A percentile compares a stretch with the other conserved stretches of the same genome.
Conservation (phyloP, 768 basidiomycete genomes). For the Tricholoma sp. region DNA sequence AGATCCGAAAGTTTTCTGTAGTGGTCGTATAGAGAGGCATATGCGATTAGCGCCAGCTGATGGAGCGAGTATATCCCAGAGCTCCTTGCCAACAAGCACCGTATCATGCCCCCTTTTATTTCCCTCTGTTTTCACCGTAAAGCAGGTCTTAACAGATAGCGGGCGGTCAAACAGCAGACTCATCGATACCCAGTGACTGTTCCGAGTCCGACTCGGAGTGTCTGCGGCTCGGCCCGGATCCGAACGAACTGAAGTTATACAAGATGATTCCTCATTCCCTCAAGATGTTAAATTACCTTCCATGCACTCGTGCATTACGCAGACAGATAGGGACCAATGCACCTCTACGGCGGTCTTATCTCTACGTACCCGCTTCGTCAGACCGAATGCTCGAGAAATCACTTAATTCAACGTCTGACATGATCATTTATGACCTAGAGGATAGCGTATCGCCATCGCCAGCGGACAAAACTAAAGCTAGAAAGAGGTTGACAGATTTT, state of each 20-base stretch:
- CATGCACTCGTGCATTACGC: not conserved
- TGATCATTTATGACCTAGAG: conserved; percentile 85
- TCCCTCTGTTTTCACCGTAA: conserved; percentile 16
- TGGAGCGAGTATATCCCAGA: conserved; percentile 26
- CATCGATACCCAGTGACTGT: conserved; percentile 9
- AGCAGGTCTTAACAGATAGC: conserved; percentile 19
- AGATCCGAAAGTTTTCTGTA: conserved; percentile 1
- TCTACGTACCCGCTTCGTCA: conserved; percentile 79
- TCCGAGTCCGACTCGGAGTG: too few species aligned
- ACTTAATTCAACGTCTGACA: conserved; percentile 55
- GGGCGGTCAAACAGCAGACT: conserved; percentile 25
- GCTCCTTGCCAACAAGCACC: conserved; percentile 24
- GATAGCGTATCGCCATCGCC: conserved; percentile 74
- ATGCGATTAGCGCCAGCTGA: conserved; percentile 10
- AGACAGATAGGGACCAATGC: conserved; percentile 1
- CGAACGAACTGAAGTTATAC: not conserved
- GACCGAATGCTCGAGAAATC: conserved; percentile 82
- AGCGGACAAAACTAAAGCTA: conserved; percentile 54
- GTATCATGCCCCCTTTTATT: conserved; percentile 14
- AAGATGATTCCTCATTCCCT: not conserved
- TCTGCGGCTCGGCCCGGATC: not conserved
- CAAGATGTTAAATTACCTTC: not conserved
- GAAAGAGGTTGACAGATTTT: conserved; percentile 50
- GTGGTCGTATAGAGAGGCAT: conserved; percentile 13
- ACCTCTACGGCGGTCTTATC: conserved; percentile 48